phyloP scores from a whole-genome alignment of 495 filamentous ascomycete species.

The Neohortaea acidophila region DNA sequence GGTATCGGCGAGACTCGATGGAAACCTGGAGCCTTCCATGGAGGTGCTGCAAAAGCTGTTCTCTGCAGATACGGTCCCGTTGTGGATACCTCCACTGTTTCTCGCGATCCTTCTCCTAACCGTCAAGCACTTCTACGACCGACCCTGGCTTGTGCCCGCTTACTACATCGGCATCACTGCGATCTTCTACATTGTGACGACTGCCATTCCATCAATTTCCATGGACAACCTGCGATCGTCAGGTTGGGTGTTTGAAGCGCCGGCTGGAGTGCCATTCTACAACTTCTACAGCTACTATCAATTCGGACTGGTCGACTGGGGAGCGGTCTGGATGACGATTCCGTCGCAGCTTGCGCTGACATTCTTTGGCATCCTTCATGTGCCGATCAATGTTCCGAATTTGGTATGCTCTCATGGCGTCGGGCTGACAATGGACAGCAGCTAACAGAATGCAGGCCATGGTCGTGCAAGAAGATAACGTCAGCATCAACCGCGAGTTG shows the following conservation, averaged over 20 bases:
- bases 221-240: slow-evolving; percentile 45
- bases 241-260: slow-evolving; percentile 85
- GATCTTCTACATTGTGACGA: slow-evolving; percentile 68
- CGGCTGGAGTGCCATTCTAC: slow-evolving; percentile 80
- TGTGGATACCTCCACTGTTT: slow-evolving; percentile 69
- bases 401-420: too few species aligned
- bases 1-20: slow-evolving; percentile 78
- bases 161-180: slow-evolving; percentile 71
- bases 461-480: slow-evolving; percentile 75
- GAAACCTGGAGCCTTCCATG: slow-evolving; percentile 63
- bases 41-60: slow-evolving; percentile 61
- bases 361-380: slow-evolving; percentile 93
- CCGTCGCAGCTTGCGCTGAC: slow-evolving; percentile 95
- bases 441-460: too few species aligned
- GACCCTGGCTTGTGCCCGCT: slow-evolving; percentile 67
- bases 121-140: slow-evolving; percentile 56
- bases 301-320: slow-evolving; percentile 41
- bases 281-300: slow-evolving; percentile 88
- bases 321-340: slow-evolving; percentile 59
- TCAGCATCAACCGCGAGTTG: slow-evolving; percentile 80
- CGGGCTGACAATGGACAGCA: too few species aligned
- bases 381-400: slow-evolving; percentile 93
- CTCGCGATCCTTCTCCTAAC: slow-evolving; percentile 63
- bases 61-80: slow-evolving; percentile 50
- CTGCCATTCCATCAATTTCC: slow-evolving; percentile 45